Percentiles rank a stretch among this genome's conserved stretches.
phyloP scores from a whole-genome alignment of 176 grass and related monocot genomes.

The Oryza officinalis region DNA sequence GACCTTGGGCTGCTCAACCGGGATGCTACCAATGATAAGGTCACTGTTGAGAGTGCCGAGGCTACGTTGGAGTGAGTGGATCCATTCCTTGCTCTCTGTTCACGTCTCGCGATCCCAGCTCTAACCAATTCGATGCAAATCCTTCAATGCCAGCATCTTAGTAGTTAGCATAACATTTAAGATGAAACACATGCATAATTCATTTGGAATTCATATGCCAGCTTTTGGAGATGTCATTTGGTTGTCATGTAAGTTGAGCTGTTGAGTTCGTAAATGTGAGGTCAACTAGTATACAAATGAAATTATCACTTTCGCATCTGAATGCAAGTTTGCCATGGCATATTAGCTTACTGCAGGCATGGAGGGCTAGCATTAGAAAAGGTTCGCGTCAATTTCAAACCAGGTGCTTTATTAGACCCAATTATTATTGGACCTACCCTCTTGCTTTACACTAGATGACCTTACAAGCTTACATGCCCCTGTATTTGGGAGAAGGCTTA shows the following conservation, averaged over 20 bases:
- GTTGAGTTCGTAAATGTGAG: neutral
- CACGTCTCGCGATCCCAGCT: neutral
- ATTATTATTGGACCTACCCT: neutral
- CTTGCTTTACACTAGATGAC: neutral
- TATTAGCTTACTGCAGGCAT: neutral
- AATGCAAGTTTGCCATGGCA: neutral
- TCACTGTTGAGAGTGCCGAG: constrained; percentile 88
- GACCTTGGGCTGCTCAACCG: constrained; percentile 89
- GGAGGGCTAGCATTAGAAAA: neutral
- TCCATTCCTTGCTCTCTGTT: neutral
- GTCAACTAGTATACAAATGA: constrained; percentile 6
- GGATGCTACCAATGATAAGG: constrained; percentile 81
- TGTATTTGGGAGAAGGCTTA: neutral
- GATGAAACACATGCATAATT: neutral
- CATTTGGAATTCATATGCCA: neutral
- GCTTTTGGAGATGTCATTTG: neutral
- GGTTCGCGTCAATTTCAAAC: neutral
- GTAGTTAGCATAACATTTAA: neutral
- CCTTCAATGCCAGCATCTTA: neutral
- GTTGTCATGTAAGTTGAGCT: neutral
- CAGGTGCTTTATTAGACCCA: neutral
- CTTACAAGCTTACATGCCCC: too few species aligned
- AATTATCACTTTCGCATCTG: neutral
- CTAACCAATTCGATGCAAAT: neutral
- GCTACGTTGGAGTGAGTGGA: constrained; percentile 83